Conservation (phyloP, 805 yeast species). For the Cyberlindnera meyerae region DNA sequence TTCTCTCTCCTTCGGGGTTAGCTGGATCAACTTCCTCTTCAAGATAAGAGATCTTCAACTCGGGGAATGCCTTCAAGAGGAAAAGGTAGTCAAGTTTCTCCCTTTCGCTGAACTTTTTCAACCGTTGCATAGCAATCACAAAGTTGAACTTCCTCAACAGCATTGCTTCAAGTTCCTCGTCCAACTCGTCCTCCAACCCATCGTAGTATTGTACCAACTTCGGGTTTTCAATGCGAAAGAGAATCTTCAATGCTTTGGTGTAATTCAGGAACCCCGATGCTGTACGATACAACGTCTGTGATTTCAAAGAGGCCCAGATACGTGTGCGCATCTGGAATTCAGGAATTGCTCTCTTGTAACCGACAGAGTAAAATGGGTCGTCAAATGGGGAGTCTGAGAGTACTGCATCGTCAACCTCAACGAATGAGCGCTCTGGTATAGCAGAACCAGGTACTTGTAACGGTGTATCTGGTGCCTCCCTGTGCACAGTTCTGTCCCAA, state of each 20-base stretch:
- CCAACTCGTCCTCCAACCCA: constrained; percentile 50
- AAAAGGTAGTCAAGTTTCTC: constrained; percentile 67
- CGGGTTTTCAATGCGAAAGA: constrained; percentile 64
- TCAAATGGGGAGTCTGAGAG: constrained; percentile 32
- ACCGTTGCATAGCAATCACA: constrained; percentile 85
- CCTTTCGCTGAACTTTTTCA: constrained; percentile 53
- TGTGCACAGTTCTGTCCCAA: neutral
- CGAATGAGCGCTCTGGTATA: constrained; percentile 13
- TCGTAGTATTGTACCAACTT: constrained; percentile 42
- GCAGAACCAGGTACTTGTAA: constrained; percentile 5
- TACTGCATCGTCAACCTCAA: neutral
- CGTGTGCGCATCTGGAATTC: constrained; percentile 67
- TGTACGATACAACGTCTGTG: constrained; percentile 81
- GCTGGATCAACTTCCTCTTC: constrained; percentile 36
- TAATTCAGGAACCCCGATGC: constrained; percentile 82
- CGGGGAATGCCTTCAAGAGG: constrained; percentile 70
- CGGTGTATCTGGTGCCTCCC: constrained; percentile 9
- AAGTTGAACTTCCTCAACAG: constrained; percentile 76
- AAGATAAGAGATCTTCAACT: constrained; percentile 49
- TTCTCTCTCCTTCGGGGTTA: constrained; percentile 25
- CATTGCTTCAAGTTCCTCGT: constrained; percentile 62
- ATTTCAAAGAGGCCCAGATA: constrained; percentile 81
- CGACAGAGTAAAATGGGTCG: constrained; percentile 65
- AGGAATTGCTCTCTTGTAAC: constrained; percentile 63
- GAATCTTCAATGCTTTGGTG: constrained; percentile 61